Conservation (phyloP, 129 eudicot genomes). For the Lactuca saligna region DNA sequence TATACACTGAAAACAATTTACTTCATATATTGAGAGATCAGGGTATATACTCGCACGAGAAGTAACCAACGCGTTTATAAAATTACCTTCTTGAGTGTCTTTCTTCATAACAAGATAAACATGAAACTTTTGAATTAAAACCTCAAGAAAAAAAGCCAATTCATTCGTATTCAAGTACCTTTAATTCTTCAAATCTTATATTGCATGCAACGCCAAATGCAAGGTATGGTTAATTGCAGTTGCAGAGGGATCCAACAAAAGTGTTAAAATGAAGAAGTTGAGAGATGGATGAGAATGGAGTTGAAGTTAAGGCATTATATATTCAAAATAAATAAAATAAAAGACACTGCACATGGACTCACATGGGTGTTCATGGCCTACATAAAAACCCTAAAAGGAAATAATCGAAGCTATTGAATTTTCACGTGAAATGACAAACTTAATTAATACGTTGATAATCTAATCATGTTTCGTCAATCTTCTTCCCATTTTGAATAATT, state of each 20-base stretch:
- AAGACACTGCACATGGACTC: conserved; percentile 76
- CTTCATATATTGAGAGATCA: background rate
- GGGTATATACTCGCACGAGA: background rate
- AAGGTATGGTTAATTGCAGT: conserved; percentile 2
- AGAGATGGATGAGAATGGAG: conserved; percentile 32
- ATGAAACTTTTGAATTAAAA: conserved; percentile 1
- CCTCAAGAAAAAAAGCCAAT: background rate
- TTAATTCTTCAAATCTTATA: background rate
- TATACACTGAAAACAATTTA: background rate
- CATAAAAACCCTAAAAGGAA: conserved; percentile 44
- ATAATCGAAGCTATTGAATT: conserved; percentile 15
- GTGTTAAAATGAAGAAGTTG: conserved; percentile 11
- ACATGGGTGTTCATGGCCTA: conserved; percentile 68
- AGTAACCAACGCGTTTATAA: background rate
- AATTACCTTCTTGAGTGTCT: background rate
- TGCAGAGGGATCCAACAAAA: conserved; percentile 41
- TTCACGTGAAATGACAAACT: conserved; percentile 4
- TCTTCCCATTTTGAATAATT: background rate
- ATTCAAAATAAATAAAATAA: conserved; percentile 28
- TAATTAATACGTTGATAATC: conserved; percentile 3
- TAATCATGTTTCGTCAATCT: background rate
- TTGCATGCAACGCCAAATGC: conserved; percentile 7
- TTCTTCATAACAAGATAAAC: conserved; percentile 8
- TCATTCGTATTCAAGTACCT: conserved; percentile 6
- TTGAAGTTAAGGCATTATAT: conserved; percentile 41